phyloP scores from a whole-genome alignment of 768 basidiomycete genomes.

The Rubroboletus pulcherrimus region DNA sequence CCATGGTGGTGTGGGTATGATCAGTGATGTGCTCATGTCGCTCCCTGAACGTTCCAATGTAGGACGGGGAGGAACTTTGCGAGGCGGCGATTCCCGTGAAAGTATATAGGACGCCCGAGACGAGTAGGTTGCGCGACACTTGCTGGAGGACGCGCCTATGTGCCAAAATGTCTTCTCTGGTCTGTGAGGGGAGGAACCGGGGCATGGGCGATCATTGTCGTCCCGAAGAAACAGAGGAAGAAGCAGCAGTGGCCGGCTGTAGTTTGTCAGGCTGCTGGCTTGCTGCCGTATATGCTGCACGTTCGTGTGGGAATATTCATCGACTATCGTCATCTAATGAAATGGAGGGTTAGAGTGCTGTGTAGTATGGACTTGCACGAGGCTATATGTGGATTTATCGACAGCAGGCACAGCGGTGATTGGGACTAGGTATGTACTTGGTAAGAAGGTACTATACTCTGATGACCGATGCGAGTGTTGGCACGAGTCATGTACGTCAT shows the following conservation, averaged over 20 bases:
- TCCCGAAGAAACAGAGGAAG: background rate
- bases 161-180: background rate
- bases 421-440: too few species aligned
- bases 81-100: background rate
- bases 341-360: background rate
- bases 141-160: too few species aligned
- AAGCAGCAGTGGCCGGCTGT: background rate
- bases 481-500: too few species aligned
- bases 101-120: background rate
- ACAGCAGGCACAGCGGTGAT: too few species aligned
- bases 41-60: background rate
- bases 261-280: background rate
- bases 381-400: background rate
- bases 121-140: background rate
- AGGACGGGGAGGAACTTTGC: background rate
- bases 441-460: too few species aligned
- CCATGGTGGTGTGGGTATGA: background rate
- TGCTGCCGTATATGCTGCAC: background rate
- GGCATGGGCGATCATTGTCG: background rate
- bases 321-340: background rate
- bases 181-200: background rate
- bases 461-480: background rate
- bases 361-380: background rate
- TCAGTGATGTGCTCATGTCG: background rate
- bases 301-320: background rate